A percentile compares a stretch with the other conserved stretches of the same genome.
Evolutionary conservation across 495 filamentous ascomycete genomes (phyloP).

Genomic region (Stereocaulon alpinum): DNA sequence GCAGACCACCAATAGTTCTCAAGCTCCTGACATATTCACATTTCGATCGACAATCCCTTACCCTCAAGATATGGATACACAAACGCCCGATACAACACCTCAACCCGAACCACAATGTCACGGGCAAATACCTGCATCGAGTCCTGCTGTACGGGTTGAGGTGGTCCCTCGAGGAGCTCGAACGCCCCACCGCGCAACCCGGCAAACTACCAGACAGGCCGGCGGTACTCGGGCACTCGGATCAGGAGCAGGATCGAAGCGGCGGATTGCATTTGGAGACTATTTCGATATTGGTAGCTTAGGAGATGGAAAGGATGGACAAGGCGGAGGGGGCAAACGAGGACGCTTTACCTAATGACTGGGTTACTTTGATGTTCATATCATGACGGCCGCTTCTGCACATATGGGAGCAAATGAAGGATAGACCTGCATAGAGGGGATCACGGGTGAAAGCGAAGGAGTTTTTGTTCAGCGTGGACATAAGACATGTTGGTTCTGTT

Average conservation of each 20-base stretch:
- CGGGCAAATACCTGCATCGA: constrained; percentile 27
- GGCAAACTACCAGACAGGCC: constrained; percentile 34
- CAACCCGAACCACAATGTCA: constrained; percentile 19
- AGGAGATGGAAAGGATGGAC: constrained; percentile 53
- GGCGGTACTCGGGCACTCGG: constrained; percentile 36
- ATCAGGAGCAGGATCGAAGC: constrained; percentile 62
- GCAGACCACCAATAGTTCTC: constrained; percentile 19
- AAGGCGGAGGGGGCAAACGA: constrained; percentile 59
- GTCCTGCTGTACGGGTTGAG: constrained; percentile 40
- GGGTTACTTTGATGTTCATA: neutral
- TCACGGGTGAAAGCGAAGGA: constrained; percentile 6
- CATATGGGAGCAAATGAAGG: constrained; percentile 10
- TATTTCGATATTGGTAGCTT: constrained; percentile 71
- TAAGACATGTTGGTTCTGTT: neutral
- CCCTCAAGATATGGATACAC: constrained; percentile 60
- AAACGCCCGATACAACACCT: constrained; percentile 33
- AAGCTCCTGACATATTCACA: constrained; percentile 46
- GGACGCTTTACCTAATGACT: constrained; percentile 50
- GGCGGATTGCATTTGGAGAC: constrained; percentile 64
- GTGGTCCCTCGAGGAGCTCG: constrained; percentile 43
- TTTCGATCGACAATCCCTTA: constrained; percentile 61
- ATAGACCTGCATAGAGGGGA: constrained; percentile 4
- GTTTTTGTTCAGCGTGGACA: neutral
- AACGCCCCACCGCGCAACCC: constrained; percentile 39
- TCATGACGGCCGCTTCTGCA: neutral